Conservation (phyloP, 129 eudicot genomes). For the Rutidosis leptorrhynchoides region DNA sequence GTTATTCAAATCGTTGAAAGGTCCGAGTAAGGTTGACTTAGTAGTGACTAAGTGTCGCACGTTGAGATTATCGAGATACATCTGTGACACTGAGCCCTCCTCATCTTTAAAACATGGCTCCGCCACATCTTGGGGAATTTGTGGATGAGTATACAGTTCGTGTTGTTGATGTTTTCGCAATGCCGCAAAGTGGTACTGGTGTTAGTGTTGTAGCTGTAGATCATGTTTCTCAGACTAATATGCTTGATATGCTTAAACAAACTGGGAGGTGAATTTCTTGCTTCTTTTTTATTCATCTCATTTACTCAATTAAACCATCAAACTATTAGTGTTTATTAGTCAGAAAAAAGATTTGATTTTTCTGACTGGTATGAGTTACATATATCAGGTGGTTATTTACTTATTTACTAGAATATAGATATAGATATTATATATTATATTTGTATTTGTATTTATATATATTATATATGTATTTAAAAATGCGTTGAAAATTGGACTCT, state of each 20-base stretch:
- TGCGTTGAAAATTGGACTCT: not conserved
- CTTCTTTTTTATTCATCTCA: not conserved
- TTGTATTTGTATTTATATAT: no score
- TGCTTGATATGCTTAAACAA: conserved; percentile 98
- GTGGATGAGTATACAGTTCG: conserved; percentile 95
- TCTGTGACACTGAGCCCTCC: no score
- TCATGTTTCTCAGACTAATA: conserved; percentile 93
- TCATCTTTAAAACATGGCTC: no score
- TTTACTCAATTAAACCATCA: no score
- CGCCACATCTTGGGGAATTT: conserved; percentile 88
- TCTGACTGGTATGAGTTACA: not conserved
- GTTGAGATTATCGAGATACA: no score
- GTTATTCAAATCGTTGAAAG: no score
- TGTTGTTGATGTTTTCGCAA: conserved; percentile 91
- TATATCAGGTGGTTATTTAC: not conserved
- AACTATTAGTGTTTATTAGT: no score
- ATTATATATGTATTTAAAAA: not conserved
- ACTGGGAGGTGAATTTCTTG: conserved; percentile 58
- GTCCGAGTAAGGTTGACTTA: no score
- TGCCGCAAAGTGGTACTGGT: conserved; percentile 99
- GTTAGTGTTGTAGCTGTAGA: conserved; percentile 98
- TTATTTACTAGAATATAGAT: not conserved
- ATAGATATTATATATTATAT: no score
- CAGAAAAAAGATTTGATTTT: not conserved
- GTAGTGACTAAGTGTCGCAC: no score